Percentiles rank a stretch among this genome's conserved stretches.
phyloP scores from a whole-genome alignment of 371 early-diverging fungal genomes.

The Apophysomyces trapeziformis region DNA sequence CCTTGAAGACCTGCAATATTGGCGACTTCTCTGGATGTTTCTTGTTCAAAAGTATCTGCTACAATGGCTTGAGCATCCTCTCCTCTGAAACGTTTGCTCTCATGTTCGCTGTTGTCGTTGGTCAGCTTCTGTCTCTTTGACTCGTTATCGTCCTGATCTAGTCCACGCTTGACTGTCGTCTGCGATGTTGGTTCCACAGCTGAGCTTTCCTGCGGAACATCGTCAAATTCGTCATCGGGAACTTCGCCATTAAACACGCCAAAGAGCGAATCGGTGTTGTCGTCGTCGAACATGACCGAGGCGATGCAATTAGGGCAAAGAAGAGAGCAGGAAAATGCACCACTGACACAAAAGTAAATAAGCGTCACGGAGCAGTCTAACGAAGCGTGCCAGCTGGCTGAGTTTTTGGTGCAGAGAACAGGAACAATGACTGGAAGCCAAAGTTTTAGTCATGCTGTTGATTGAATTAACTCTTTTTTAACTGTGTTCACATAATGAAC shows the following conservation, averaged over 20 bases:
- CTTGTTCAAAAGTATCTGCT: constrained; percentile 81
- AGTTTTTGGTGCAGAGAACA: no score
- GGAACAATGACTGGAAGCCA: no score
- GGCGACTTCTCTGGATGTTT: constrained; percentile 73
- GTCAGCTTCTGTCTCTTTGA: constrained; percentile 13
- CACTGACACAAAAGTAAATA: not conserved
- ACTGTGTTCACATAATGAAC: no score
- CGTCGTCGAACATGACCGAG: constrained; percentile 25
- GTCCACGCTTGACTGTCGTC: not conserved
- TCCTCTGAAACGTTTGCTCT: constrained; percentile 21
- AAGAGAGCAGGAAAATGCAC: not conserved
- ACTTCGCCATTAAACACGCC: constrained; percentile 20
- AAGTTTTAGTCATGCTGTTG: no score
- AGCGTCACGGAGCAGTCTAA: not conserved
- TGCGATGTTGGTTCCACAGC: constrained; percentile 1
- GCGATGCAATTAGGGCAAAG: not conserved
- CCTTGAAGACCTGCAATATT: constrained; percentile 66
- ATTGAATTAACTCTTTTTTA: no score
- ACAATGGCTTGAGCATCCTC: constrained; percentile 55
- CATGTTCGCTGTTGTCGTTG: constrained; percentile 18
- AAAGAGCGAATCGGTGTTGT: constrained; percentile 22
- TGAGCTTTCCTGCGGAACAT: constrained; percentile 13
- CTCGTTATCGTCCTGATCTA: not conserved
- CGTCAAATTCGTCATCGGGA: constrained; percentile 16
- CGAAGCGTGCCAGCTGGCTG: not conserved